Evolutionary conservation across 2,329 filamentous ascomycete genomes (phyloP).

Genomic region (Diaporthe helianthi): DNA sequence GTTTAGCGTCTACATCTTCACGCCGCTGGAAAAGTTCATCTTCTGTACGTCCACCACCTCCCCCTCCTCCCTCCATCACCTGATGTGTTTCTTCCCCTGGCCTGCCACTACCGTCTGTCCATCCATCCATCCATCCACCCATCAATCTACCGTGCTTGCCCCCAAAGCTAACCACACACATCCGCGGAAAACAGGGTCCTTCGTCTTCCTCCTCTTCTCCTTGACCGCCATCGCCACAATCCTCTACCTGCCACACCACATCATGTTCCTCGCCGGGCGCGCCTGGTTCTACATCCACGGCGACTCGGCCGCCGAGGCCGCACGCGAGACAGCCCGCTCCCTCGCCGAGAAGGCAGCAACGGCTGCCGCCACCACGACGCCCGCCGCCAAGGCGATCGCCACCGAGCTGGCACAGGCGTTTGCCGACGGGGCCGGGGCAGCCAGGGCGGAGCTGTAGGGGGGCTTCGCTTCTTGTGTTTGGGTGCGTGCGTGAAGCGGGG

Average conservation of each 20-base stretch:
- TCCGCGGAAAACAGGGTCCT: slow-evolving; percentile 69
- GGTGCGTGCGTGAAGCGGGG: neutral
- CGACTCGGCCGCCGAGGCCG: slow-evolving; percentile 65
- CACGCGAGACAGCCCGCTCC: slow-evolving; percentile 50
- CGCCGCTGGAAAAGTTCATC: slow-evolving; percentile 92
- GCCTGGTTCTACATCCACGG: slow-evolving; percentile 96
- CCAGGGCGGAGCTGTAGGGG: slow-evolving; percentile 46
- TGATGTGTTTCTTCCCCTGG: neutral
- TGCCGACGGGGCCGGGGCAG: slow-evolving; percentile 41
- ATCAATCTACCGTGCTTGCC: neutral
- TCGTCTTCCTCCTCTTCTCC: slow-evolving; percentile 88
- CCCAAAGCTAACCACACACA: neutral
- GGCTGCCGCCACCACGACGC: neutral
- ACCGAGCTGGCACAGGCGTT: slow-evolving; percentile 39
- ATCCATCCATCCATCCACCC: neutral
- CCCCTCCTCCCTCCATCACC: neutral
- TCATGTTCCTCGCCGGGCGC: slow-evolving; percentile 81
- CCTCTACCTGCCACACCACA: slow-evolving; percentile 92
- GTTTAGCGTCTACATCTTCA: slow-evolving; percentile 96
- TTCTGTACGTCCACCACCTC: slow-evolving; percentile 75
- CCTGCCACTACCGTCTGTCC: neutral
- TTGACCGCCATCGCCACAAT: slow-evolving; percentile 86
- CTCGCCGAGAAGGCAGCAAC: slow-evolving; percentile 38
- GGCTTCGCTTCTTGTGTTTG: neutral
- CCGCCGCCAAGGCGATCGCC: slow-evolving; percentile 40